Conservation (phyloP, 306 rosid species). For the Pterocarpus macrocarpus region DNA sequence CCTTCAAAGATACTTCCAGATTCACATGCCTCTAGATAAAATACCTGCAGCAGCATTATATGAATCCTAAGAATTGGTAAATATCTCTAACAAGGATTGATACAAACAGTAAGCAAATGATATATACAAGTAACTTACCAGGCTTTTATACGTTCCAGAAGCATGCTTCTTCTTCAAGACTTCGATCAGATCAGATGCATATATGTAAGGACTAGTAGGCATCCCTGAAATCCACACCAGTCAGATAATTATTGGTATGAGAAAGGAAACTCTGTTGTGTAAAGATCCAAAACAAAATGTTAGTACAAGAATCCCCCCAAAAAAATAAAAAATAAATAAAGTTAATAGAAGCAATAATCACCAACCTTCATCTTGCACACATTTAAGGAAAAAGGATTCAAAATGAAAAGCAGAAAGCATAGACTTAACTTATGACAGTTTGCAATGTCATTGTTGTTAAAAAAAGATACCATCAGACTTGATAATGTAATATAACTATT, state of each 20-base stretch:
- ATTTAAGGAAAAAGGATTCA: neutral
- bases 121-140: constrained; percentile 58
- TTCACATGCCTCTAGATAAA: constrained; percentile 97
- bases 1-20: constrained; percentile 97
- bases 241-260: neutral
- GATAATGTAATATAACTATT: constrained; percentile 18
- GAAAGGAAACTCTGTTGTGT: neutral
- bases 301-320: constrained; percentile 4
- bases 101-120: constrained; percentile 27
- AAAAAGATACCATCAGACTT: neutral
- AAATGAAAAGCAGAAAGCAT: neutral
- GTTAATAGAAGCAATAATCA: neutral
- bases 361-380: constrained; percentile 15
- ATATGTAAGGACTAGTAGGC: constrained; percentile 79
- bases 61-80: constrained; percentile 26
- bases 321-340: neutral
- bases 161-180: constrained; percentile 85
- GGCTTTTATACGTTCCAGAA: constrained; percentile 77
- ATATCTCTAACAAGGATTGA: constrained; percentile 7
- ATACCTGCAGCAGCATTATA: constrained; percentile 64
- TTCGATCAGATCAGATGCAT: constrained; percentile 71
- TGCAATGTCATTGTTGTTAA: too few relatives aligned
- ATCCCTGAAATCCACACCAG: constrained; percentile 65
- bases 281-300: constrained; percentile 12
- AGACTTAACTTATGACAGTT: neutral